Conservation (phyloP, 371 early-diverging fungal species). For the Smittium culicis region DNA sequence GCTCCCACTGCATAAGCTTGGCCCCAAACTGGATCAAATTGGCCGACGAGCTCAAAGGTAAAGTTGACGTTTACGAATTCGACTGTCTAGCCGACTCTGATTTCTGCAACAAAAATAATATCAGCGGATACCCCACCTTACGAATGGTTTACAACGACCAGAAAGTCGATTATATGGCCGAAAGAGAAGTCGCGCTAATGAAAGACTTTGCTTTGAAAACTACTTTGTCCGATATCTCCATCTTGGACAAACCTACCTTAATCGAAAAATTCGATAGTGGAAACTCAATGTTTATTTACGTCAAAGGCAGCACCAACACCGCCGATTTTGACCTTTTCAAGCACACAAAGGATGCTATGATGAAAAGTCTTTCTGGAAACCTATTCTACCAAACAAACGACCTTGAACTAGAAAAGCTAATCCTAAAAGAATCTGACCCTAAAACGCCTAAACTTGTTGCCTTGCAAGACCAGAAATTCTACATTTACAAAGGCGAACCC, state of each 20-base stretch:
- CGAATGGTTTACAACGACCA: slow-evolving; percentile 36
- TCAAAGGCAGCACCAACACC: background rate
- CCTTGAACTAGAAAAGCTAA: background rate
- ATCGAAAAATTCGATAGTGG: background rate
- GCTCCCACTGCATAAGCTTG: slow-evolving; percentile 66
- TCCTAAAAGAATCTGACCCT: background rate
- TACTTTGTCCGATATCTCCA: background rate
- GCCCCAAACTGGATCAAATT: slow-evolving; percentile 64
- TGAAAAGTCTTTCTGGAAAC: background rate
- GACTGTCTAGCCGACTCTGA: slow-evolving; percentile 53
- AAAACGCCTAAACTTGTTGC: background rate
- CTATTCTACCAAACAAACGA: background rate
- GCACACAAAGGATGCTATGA: background rate
- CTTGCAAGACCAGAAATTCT: background rate
- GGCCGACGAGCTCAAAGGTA: slow-evolving; percentile 43
- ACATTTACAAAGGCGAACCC: background rate
- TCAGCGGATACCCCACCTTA: slow-evolving; percentile 74
- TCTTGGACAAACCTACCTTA: background rate
- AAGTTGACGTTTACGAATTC: slow-evolving; percentile 65
- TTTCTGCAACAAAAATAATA: slow-evolving; percentile 40
- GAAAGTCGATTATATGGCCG: background rate
- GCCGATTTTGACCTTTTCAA: background rate
- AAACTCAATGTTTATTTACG: background rate
- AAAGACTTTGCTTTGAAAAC: background rate
- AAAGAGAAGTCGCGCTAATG: background rate